These are phyloP conservation scores for Paecilomyces sp. DNA, from an alignment of 2,329 filamentous ascomycete species.

Conservation along the genomic window DNA sequence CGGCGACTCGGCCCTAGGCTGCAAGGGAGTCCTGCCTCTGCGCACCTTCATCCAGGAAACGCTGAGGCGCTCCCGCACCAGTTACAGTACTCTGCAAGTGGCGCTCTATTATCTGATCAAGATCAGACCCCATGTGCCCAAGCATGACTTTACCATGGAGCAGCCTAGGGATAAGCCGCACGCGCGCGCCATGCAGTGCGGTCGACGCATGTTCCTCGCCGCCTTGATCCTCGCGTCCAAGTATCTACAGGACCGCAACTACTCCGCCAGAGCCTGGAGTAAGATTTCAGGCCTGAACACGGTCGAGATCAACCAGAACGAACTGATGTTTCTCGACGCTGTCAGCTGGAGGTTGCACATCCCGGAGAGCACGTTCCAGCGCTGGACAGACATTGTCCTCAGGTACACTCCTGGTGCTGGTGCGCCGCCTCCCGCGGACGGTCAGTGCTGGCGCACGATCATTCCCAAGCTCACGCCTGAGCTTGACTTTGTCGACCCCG, in stretches of 20 bases:
- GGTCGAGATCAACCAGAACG: conserved; percentile 92
- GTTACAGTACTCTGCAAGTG: conserved; percentile 95
- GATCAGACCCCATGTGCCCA: conserved; percentile 83
- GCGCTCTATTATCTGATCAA: conserved; percentile 93
- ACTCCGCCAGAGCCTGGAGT: conserved; percentile 95
- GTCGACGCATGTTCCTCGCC: conserved; percentile 93
- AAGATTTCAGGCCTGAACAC: conserved; percentile 97
- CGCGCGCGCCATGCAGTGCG: conserved; percentile 81
- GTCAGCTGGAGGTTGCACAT: conserved; percentile 96
- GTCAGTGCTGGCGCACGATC: conserved; percentile 38
- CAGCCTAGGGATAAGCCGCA: conserved; percentile 66
- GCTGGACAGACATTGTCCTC: conserved; percentile 89
- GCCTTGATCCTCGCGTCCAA: conserved; percentile 94
- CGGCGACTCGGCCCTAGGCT: conserved; percentile 56
- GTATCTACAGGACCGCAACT: conserved; percentile 96
- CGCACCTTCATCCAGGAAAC: conserved; percentile 98
- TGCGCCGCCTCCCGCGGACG: conserved; percentile 27
- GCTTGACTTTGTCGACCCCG: conserved; percentile 42
- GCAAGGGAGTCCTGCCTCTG: conserved; percentile 75
- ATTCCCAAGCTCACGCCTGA: conserved; percentile 52
- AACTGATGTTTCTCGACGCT: conserved; percentile 81
- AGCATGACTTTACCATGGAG: conserved; percentile 78
- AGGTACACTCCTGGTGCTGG: conserved; percentile 63
- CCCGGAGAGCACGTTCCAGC: conserved; percentile 77
- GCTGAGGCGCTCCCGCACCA: conserved; percentile 84